A percentile compares a stretch with the other conserved stretches of the same genome.
Conservation (phyloP, 495 filamentous ascomycete species). For the Schizothecium vesticola region DNA sequence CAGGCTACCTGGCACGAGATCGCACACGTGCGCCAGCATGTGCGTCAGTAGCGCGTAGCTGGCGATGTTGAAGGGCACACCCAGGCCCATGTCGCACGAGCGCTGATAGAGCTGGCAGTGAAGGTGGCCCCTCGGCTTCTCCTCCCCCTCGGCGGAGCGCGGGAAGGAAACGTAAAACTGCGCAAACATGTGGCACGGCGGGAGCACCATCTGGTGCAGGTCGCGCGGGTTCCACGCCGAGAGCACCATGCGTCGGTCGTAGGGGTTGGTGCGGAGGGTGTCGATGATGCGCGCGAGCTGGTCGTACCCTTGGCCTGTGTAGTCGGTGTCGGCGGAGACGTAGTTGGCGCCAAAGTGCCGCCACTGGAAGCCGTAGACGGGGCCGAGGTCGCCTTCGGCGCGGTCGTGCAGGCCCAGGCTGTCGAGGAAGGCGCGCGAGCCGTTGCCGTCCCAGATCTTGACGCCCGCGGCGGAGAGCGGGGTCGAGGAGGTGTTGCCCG, state of each 20-base stretch:
- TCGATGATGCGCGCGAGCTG: slow-evolving; percentile 82
- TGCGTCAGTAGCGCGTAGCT: slow-evolving; percentile 88
- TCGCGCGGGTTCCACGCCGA: slow-evolving; percentile 91
- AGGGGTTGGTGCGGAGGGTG: slow-evolving; percentile 74
- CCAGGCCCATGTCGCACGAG: slow-evolving; percentile 95
- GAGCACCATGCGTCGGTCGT: slow-evolving; percentile 83
- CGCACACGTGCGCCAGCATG: slow-evolving; percentile 84
- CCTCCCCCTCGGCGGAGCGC: slow-evolving; percentile 24
- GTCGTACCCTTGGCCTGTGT: slow-evolving; percentile 83
- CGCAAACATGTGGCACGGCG: slow-evolving; percentile 98
- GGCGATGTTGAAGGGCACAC: slow-evolving; percentile 96
- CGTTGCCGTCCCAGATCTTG: slow-evolving; percentile 98
- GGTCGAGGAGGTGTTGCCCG: slow-evolving; percentile 69
- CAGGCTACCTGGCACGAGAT: slow-evolving; percentile 74
- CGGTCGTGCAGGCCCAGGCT: slow-evolving; percentile 71
- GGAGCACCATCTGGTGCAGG: slow-evolving; percentile 82
- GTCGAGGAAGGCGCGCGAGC: slow-evolving; percentile 83
- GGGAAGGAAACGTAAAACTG: slow-evolving; percentile 95
- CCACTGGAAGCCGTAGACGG: slow-evolving; percentile 99
- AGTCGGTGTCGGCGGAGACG: slow-evolving; percentile 70
- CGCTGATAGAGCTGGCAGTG: slow-evolving; percentile 88
- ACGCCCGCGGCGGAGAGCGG: slow-evolving; percentile 70
- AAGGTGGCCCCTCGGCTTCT: slow-evolving; percentile 57
- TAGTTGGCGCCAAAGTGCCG: slow-evolving; percentile 95
- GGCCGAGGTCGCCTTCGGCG: slow-evolving; percentile 82